Evolutionary conservation across 2,329 filamentous ascomycete genomes (phyloP), one percentile per base, ranked within the genome.

Genomic region (Aspergillus carbonarius): DNA sequence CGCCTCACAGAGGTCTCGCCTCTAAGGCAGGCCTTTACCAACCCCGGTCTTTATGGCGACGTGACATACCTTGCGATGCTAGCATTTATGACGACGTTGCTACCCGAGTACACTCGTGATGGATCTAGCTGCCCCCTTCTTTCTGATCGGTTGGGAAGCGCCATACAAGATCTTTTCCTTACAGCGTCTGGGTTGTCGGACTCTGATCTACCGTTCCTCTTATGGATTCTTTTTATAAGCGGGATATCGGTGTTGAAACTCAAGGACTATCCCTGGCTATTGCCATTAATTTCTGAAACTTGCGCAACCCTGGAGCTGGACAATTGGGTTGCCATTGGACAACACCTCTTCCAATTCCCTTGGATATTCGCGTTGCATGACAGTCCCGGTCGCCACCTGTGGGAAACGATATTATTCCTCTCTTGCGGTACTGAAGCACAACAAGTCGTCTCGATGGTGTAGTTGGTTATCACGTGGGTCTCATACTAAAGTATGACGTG

Each of bases 331-430:
- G 40, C n/a, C 30, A 48, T 55, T 25, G 27, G 48, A 40, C 39
- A 15, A 40, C 39, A 47, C 17, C 40, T 47, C n/a, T 37, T 40
- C 18, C 53, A 37, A 23, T 55, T 55, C 20, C 53, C 53, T 35
- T 55, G 53, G 53, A 55, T 55, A 47, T 55, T 48, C 20, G 53
- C 40, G n/a, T 55, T 55, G 40, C 53, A 55, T 13, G 53, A 55
- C 7, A 23, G 40, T 48, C 53, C 42, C 10, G 53, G 40, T 4
- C 23, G 23, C 8, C 53, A 27, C 3, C 7, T 55, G 37, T 47
- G 42, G 53, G 40, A 55, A 27, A 40, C 25, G 23, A 23, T 23
- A 3, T 3, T 23, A 23, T 23, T 3, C 23, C 23, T 23, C 23
- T 23, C 3, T 5, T 3, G 23, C 3, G 23, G 5, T 23, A 23